Evolutionary conservation across 2,329 filamentous ascomycete genomes (phyloP), one percentile per base, ranked within the genome.

Genomic region (Penicillium sp.): DNA sequence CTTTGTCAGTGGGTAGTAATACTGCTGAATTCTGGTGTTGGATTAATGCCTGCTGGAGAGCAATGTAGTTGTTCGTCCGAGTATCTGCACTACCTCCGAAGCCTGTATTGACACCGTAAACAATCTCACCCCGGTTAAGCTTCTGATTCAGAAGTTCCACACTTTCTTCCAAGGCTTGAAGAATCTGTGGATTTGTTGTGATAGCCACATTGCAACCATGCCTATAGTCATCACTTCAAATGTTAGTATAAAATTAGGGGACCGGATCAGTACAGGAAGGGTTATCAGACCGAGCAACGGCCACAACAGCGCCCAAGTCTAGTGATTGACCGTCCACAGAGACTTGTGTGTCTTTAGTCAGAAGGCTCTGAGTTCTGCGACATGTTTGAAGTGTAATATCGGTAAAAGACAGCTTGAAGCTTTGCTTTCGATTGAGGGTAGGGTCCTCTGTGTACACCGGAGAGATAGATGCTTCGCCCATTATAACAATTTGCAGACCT

Each of bases 41-140:
- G 8, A 68, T 56, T 21, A 69, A 48, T 3, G 65, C 66, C 39
- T 64, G 80, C 64, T 87, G 85, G 13, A 87, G 73, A 4, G 76
- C 24, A 72, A 63, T 41, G 79, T 71, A 31, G 81, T 69, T 7
- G 75, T 72, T 1, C 3, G 84, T 87, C 3, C 85, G 78, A 0
- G 81, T 79, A 64, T 88, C 83, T n/a, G 87, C 87, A 52, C 81
- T 86, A 26, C 86, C 86, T 6, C 86, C 87, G 58, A 88, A 88
- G 6, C 86, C 86, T 0, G 86, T 89, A 60, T 86, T 89, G 45
- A 88, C 84, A 11, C 85, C 85, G 13, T 37, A 37, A n/a, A 37
- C 35, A n/a, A 37, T n/a, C 4, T 37, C 35, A 19, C n/a, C 35
- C 14, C 35, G 35, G 35, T 11, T n/a, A 5, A 37, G 35, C 16